Base-by-base conservation (phyloP, 139 green algal genomes). In the Coccomyxa sp. region DNA sequence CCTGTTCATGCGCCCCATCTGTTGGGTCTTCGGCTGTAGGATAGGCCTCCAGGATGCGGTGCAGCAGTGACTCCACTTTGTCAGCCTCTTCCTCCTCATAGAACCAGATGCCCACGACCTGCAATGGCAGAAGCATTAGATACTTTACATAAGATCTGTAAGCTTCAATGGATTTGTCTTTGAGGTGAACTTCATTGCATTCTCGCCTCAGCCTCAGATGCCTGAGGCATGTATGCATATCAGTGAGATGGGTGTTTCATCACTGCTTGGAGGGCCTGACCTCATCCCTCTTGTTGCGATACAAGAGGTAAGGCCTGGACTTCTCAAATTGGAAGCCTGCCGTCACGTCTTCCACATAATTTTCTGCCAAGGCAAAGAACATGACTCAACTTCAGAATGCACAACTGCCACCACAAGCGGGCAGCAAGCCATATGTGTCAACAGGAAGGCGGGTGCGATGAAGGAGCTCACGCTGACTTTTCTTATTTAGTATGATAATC, bases 61-160 rank as follows among this genome's bases (percentile, higher is more conserved):
- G 84, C 38, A 98, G 85, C 32, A 97, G 88, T 0, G 76, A 81
- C 12, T 79, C 84, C 14, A 97, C 85, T 14, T 89, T 85, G 10
- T 94, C 77, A 75, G 95, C 92, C 74, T 98, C 95, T 0, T 79
- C 80, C n/a, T 91, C 82, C 10, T 96, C 92, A 80, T 97, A 97
- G 77, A 98, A 98, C 95, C 95, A 98, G 32, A 98, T 93, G 32
- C 95, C 95, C 30, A 94, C 90, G 31, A 98, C 94, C 90, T 96
- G 87, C 13, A 82, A 67, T n/a, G n/a, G n/a, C n/a, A n/a, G n/a
- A n/a, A n/a, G n/a, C n/a, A n/a, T n/a, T n/a, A n/a, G n/a, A n/a
- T n/a, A n/a, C n/a, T n/a, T n/a, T n/a, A n/a, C n/a, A n/a, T n/a
- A n/a, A n/a, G n/a, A n/a, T n/a, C n/a, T n/a, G n/a, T n/a, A n/a